Percentiles rank a stretch among this genome's conserved stretches.
These are phyloP conservation scores for Omphalea diandra DNA, from an alignment of 441 rosid genomes.

Conservation along the genomic window DNA sequence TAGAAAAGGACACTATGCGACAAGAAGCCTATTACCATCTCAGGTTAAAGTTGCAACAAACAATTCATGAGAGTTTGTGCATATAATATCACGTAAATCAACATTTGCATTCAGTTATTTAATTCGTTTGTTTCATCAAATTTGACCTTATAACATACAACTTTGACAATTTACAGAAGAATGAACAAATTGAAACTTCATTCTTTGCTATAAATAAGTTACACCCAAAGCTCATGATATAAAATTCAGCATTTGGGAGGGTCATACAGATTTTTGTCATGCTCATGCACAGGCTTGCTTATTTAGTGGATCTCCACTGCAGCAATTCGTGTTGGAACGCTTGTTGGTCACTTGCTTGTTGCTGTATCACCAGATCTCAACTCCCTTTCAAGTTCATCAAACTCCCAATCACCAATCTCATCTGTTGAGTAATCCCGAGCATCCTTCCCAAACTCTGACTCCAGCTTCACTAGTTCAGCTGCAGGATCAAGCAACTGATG, in stretches of 20 bases:
- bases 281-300: slow-evolving; percentile 16
- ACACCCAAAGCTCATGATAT: slow-evolving; percentile 30
- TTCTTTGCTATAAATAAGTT: slow-evolving; percentile 27
- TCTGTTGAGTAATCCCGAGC: slow-evolving; percentile 65
- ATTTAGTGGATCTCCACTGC: slow-evolving; percentile 16
- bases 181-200: slow-evolving; percentile 37
- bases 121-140: slow-evolving; percentile 23
- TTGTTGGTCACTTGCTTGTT: slow-evolving; percentile 24
- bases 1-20: not conserved
- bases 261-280: slow-evolving; percentile 13
- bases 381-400: slow-evolving; percentile 94
- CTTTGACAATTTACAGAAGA: slow-evolving; percentile 49
- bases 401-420: slow-evolving; percentile 96
- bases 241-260: slow-evolving; percentile 32
- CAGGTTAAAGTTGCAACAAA: not conserved
- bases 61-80: not conserved
- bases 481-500: slow-evolving; percentile 59
- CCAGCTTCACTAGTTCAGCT: slow-evolving; percentile 90
- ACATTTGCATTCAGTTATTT: slow-evolving; percentile 28
- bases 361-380: slow-evolving; percentile 49
- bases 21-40: no score
- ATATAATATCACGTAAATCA: not conserved
- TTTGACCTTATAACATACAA: slow-evolving; percentile 34
- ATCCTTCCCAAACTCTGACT: slow-evolving; percentile 89
- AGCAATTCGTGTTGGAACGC: not conserved